phyloP scores from a whole-genome alignment of 345 rosid genomes.

The Arabidopsis arenosa region DNA sequence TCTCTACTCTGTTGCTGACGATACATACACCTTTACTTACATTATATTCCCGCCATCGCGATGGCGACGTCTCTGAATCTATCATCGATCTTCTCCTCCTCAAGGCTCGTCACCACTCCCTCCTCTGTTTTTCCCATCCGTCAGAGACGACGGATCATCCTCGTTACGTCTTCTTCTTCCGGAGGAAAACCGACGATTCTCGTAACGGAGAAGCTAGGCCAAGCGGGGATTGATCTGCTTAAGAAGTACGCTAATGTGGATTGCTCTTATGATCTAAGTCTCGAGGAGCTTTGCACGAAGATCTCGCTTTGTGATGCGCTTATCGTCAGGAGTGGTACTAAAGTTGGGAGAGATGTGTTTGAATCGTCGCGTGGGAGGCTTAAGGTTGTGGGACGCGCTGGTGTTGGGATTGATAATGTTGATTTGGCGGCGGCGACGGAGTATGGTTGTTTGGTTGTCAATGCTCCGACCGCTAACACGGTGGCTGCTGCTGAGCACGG shows the following conservation, averaged over 20 bases:
- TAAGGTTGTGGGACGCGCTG: slow-evolving; percentile 65
- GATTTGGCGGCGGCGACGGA: slow-evolving; percentile 65
- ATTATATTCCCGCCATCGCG: slow-evolving; percentile 15
- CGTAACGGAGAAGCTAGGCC: slow-evolving; percentile 60
- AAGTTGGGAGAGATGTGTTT: slow-evolving; percentile 57
- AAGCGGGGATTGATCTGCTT: slow-evolving; percentile 50
- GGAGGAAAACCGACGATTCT: slow-evolving; percentile 58
- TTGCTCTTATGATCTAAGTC: slow-evolving; percentile 57
- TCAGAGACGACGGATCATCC: slow-evolving; percentile 33
- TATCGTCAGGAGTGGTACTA: slow-evolving; percentile 63
- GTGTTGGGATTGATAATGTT: slow-evolving; percentile 64
- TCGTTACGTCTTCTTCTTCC: slow-evolving; percentile 44
- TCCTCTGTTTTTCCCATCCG: slow-evolving; percentile 45
- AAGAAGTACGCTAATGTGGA: slow-evolving; percentile 56
- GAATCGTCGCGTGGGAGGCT: slow-evolving; percentile 60
- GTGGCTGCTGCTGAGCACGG: slow-evolving; percentile 66
- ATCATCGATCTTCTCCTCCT: slow-evolving; percentile 47
- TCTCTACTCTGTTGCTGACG: slow-evolving; percentile 26
- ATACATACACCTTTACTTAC: slow-evolving; percentile 43
- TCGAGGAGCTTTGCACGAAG: slow-evolving; percentile 64
- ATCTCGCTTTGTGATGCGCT: slow-evolving; percentile 62
- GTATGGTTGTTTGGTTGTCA: slow-evolving; percentile 62
- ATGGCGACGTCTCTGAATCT: slow-evolving; percentile 45
- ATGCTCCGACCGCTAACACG: slow-evolving; percentile 64
- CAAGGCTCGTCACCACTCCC: slow-evolving; percentile 42